phyloP scores from a whole-genome alignment of 169 alveolate genomes.

The Plasmodium malariae region DNA sequence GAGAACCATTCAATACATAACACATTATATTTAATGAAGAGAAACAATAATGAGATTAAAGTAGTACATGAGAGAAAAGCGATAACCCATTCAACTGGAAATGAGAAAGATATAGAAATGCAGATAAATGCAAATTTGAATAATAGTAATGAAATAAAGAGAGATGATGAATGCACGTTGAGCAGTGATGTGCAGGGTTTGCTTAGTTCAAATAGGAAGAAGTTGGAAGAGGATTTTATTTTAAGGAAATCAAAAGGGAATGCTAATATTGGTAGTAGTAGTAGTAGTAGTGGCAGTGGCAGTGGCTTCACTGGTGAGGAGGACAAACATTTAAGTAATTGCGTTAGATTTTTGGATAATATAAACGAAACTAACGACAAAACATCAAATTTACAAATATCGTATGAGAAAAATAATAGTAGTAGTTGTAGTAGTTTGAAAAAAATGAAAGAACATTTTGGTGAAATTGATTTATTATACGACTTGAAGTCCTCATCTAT shows the following conservation, averaged over 20 bases:
- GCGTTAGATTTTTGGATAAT: not conserved
- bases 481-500: slow-evolving; percentile 1
- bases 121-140: not conserved
- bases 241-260: not conserved
- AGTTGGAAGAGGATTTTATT: not conserved
- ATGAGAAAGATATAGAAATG: not conserved
- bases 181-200: not conserved
- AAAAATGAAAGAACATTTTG: not conserved
- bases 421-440: not conserved
- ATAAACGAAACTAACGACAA: not conserved
- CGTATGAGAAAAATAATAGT: not conserved
- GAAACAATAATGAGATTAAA: not conserved
- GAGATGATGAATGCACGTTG: not conserved
- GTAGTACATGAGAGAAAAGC: not conserved
- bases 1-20: not conserved
- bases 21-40: not conserved
- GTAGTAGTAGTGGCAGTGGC: not conserved
- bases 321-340: not conserved
- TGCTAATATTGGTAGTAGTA: too few relatives aligned
- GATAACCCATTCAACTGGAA: not conserved
- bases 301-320: not conserved
- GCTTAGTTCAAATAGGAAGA: not conserved
- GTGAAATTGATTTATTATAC: not conserved
- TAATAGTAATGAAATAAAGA: not conserved
- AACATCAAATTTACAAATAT: not conserved